phyloP scores from a whole-genome alignment of 768 basidiomycete genomes.

The Podaxis sp. region DNA sequence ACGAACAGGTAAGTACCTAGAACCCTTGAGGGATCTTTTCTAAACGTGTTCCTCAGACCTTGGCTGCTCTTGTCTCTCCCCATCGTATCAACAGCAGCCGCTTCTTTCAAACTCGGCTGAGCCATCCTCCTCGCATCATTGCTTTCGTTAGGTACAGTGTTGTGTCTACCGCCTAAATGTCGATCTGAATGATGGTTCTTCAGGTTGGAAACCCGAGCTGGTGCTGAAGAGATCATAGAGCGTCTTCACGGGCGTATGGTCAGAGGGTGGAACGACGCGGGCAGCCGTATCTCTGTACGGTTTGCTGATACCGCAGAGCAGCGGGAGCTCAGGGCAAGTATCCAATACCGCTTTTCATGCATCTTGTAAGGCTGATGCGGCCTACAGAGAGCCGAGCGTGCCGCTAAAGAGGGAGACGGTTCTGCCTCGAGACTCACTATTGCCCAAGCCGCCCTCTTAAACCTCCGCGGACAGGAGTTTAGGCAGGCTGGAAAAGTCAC shows the following conservation, averaged over 20 bases:
- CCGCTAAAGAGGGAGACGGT: slow-evolving; percentile 54
- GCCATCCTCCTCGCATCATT: slow-evolving; percentile 73
- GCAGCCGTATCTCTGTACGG: slow-evolving; percentile 73
- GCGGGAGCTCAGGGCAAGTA: slow-evolving; percentile 65
- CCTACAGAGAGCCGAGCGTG: slow-evolving; percentile 56
- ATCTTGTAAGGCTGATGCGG: not conserved
- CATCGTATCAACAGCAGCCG: slow-evolving; percentile 70
- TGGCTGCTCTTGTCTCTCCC: slow-evolving; percentile 63
- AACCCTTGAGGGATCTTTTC: not conserved
- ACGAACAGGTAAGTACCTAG: slow-evolving; percentile 47
- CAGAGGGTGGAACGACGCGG: slow-evolving; percentile 71
- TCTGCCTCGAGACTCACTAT: slow-evolving; percentile 68
- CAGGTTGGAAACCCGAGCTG: slow-evolving; percentile 66
- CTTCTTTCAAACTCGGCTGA: slow-evolving; percentile 76
- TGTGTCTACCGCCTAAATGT: slow-evolving; percentile 2
- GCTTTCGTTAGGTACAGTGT: slow-evolving; percentile 66
- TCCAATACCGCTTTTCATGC: not conserved
- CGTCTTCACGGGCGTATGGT: slow-evolving; percentile 78
- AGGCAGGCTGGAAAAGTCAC: slow-evolving; percentile 13
- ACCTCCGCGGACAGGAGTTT: slow-evolving; percentile 65
- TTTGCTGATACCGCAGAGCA: slow-evolving; percentile 80
- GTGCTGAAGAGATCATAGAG: slow-evolving; percentile 76
- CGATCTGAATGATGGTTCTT: not conserved
- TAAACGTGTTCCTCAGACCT: slow-evolving; percentile 36
- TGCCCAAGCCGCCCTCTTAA: slow-evolving; percentile 73